phyloP scores from a whole-genome alignment of 495 filamentous ascomycete species.

The Darksidea phi region DNA sequence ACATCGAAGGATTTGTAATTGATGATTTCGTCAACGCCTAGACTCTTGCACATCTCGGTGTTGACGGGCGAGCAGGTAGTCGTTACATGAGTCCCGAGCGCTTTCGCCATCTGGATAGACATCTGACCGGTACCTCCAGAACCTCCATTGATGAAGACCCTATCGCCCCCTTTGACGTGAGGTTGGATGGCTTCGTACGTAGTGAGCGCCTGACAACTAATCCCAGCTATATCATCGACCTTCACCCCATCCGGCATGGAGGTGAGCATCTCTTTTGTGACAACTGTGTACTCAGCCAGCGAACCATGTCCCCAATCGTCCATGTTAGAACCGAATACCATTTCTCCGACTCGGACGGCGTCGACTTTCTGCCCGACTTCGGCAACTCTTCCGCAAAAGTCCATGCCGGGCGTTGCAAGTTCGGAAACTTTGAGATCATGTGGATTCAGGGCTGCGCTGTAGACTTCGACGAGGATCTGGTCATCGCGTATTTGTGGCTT shows the following conservation, averaged over 20 bases:
- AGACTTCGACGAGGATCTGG: constrained; percentile 38
- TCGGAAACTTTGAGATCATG: constrained; percentile 42
- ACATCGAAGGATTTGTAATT: constrained; percentile 64
- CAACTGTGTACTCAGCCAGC: constrained; percentile 36
- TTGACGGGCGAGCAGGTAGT: constrained; percentile 39
- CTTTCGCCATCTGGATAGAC: constrained; percentile 42
- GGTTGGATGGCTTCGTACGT: constrained; percentile 38
- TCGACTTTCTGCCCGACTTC: constrained; percentile 20
- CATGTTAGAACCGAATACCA: constrained; percentile 38
- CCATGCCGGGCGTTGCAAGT: constrained; percentile 34
- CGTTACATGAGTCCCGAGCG: constrained; percentile 39
- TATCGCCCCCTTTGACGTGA: constrained; percentile 36
- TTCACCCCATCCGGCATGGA: constrained; percentile 35
- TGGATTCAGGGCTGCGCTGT: constrained; percentile 38
- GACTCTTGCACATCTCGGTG: constrained; percentile 45
- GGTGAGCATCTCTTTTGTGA: constrained; percentile 15
- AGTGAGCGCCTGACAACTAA: constrained; percentile 38
- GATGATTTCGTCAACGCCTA: constrained; percentile 68
- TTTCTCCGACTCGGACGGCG: constrained; percentile 31
- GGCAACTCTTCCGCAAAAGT: constrained; percentile 40
- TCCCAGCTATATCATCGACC: constrained; percentile 34
- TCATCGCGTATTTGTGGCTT: constrained; percentile 8
- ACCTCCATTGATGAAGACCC: constrained; percentile 45
- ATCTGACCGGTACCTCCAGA: constrained; percentile 40
- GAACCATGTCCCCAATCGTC: constrained; percentile 26